phyloP scores from a whole-genome alignment of 768 basidiomycete species.

The Hygrophorus russula region DNA sequence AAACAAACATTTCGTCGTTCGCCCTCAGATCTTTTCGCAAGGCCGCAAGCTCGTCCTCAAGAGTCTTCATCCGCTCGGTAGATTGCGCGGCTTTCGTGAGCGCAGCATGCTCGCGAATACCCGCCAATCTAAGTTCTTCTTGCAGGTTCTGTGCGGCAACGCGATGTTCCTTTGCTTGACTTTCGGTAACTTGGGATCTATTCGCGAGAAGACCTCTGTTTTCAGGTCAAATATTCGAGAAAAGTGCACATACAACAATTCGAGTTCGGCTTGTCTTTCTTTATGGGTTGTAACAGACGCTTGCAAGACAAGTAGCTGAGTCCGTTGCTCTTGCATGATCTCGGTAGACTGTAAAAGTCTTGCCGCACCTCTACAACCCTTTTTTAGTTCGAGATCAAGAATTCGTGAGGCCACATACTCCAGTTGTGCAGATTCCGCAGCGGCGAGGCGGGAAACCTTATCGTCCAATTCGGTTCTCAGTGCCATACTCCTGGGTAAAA shows the following conservation, averaged over 20 bases:
- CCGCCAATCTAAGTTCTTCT: not conserved
- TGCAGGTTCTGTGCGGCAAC: not conserved
- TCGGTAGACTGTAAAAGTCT: not conserved
- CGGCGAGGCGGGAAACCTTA: not conserved
- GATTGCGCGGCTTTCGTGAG: constrained; percentile 1
- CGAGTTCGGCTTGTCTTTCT: not conserved
- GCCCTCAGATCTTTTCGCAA: not conserved
- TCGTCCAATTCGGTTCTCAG: constrained; percentile 4
- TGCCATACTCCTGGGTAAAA: not conserved
- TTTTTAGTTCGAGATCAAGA: not conserved
- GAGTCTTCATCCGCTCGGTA: not conserved
- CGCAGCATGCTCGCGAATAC: not conserved
- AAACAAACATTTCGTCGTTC: constrained; percentile 1
- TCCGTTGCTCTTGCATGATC: not conserved
- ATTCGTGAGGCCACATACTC: not conserved
- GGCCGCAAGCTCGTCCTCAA: not conserved
- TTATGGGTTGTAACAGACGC: not conserved
- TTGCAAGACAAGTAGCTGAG: not conserved
- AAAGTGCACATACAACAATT: not conserved
- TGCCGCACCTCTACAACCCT: not conserved
- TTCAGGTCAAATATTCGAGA: not conserved
- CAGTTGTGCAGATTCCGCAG: constrained; percentile 1
- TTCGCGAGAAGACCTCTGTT: not conserved
- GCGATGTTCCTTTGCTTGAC: not conserved
- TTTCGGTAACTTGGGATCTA: not conserved